Evolutionary conservation across 148 eudicot species (phyloP), one percentile per base, ranked within the genome.

Genomic region (Chenopodium formosanum): DNA sequence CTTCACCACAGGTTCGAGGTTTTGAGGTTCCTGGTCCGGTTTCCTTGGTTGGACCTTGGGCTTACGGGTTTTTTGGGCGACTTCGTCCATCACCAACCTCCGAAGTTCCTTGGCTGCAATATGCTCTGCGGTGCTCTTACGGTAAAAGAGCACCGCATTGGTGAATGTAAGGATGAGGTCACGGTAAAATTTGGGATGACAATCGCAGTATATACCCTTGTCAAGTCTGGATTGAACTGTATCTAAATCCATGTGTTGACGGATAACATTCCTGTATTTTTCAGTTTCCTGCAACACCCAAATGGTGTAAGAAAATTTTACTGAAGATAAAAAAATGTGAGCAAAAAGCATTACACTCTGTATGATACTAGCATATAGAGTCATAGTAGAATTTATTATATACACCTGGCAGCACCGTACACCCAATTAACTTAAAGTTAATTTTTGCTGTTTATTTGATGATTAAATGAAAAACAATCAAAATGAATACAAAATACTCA

Each of bases 151-250:
- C 29, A 87, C 50, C 37, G 91, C 91, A 70, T 89, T 89, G 78
- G 88, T 89, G 89, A 87, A 89, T 47, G 85, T 56, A 44, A 89
- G 88, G 79, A 89, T 82, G 31, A 89, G 82, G 74, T 89, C 91
- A n/a, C 91, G 89, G 85, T 83, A 89, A 82, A 89, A 87, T 46
- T 76, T 83, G 31, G 75, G 64, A 75, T 83, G 88, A 67, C 80
- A 85, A 9, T 85, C 77, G 7, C 56, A 48, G 86, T 89, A 89
- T 64, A 83, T 47, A 31, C 91, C 91, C 65, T 72, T 84, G 47
- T 83, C 85, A n/a, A 89, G 80, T 48, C 77, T 77, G 44, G 84
- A 83, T 70, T 87, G 83, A 46, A 87, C 82, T 16, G 81, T 87
- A 46, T 87, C 87, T 48, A 89, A 58, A 83, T 89, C 91, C 91